Base-by-base conservation (phyloP, 306 rosid genomes). In the Abrus precatorius region DNA sequence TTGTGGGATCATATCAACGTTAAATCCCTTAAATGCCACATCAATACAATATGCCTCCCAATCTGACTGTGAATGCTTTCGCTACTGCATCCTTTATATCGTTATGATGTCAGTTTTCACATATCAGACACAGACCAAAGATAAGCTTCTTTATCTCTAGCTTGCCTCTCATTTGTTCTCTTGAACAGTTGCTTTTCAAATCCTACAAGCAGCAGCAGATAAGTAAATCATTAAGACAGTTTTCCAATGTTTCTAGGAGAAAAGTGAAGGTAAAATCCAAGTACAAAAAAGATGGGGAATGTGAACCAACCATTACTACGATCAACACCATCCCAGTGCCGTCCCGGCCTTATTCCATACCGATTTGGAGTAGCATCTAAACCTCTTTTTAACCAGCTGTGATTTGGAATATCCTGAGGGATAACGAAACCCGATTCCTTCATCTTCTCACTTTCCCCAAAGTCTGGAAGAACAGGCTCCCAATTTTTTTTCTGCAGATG, bases 301-400 rank as follows among this genome's bases (percentile, higher is more conserved):
- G 45, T 72, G 80, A 81, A 90, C 99, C 61, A 52, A 95, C 99
- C 99, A 38, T 44, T 95, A 69, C 99, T 93, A 9, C 96, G 93
- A 78, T 95, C 99, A 63, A 95, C 93, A 53, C 97, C 99, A 70
- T 93, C 99, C 97, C 99, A 95, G 47, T 91, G 99, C 66, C 98
- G 90, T 64, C 98, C 99, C 0, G 98, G 99, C 82, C 82, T 83
- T 61, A 95, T 93, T 72, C 94, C 94, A 67, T 91, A 89, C 32
- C 96, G 88, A 79, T 93, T 93, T 40, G 93, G 91, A 27, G 96
- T 94, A 61, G 96, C 93, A 33, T 86, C 94, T 64, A 93, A 67
- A 71, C 91, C 91, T 81, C 97, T 83, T 84, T 89, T 91, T 43
- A 93, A 85, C 99, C 97, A 95, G 80, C 98, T 93, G 59, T 95